These are phyloP conservation scores for Oemleria cerasiformis DNA, from an alignment of 306 rosid species.

Conservation along the genomic window DNA sequence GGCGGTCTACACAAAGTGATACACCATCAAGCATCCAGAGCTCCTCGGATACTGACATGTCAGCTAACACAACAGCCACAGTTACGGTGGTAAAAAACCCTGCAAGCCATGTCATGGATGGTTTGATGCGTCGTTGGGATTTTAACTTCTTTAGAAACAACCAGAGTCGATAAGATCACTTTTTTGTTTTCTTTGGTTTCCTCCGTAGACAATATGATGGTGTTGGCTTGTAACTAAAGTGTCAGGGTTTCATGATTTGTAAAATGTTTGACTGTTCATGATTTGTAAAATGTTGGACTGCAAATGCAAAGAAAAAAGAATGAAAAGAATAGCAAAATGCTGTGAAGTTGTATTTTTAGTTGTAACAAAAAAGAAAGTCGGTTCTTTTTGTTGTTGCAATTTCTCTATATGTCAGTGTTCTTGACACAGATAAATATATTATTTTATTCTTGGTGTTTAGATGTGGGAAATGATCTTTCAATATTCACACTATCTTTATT, in stretches of 20 bases:
- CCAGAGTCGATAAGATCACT: slow-evolving; percentile 42
- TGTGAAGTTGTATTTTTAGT: slow-evolving; percentile 16
- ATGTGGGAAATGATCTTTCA: background rate
- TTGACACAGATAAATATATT: background rate
- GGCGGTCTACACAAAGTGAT: slow-evolving; percentile 37
- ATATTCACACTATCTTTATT: background rate
- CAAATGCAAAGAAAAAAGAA: slow-evolving; percentile 13
- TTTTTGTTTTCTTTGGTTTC: background rate
- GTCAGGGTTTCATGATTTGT: slow-evolving; percentile 32
- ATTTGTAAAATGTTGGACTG: slow-evolving; percentile 40
- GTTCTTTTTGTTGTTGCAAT: background rate
- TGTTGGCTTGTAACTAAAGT: slow-evolving; percentile 35
- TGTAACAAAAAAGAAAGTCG: background rate
- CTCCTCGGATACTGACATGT: slow-evolving; percentile 68
- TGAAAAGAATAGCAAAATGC: slow-evolving; percentile 2
- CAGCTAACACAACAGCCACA: slow-evolving; percentile 80
- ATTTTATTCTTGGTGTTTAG: background rate
- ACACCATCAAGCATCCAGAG: slow-evolving; percentile 39
- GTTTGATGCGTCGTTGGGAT: slow-evolving; percentile 90
- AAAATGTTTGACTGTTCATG: slow-evolving; percentile 32
- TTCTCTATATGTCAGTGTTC: background rate
- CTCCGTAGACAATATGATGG: slow-evolving; percentile 18
- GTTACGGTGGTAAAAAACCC: slow-evolving; percentile 71
- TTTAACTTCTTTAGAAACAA: slow-evolving; percentile 71
- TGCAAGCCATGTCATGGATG: slow-evolving; percentile 58